Evolutionary conservation across 305 asterid genomes (phyloP).

Genomic region (Solanum hybrid): DNA sequence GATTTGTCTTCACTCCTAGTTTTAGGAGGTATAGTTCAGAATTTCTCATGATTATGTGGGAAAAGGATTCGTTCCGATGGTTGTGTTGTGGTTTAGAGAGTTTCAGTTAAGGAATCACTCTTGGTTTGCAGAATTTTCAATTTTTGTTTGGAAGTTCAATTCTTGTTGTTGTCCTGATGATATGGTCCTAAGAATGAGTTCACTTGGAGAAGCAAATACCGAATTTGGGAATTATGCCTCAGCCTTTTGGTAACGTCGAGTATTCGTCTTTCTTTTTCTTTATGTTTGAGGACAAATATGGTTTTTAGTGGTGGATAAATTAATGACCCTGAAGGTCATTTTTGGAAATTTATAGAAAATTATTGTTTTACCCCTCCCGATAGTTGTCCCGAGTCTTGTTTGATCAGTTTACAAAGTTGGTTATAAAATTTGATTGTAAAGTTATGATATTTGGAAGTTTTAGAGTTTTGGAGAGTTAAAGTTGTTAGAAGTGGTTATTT

Average conservation of each 20-base stretch:
- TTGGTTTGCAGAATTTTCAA: not conserved
- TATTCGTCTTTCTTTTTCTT: not conserved
- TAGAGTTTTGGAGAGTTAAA: not conserved
- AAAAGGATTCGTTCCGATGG: not conserved
- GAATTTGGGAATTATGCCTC: not conserved
- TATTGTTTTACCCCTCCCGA: accelerated
- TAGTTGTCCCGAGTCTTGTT: not conserved
- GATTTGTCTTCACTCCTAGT: too few relatives aligned
- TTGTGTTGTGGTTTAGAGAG: not conserved
- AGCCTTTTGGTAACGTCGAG: not conserved
- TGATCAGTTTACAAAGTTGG: not conserved
- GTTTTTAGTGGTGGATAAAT: too few relatives aligned
- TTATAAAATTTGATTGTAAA: too few relatives aligned
- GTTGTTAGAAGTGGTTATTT: not conserved
- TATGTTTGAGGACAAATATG: not conserved
- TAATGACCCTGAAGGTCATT: too few relatives aligned
- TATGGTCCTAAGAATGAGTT: not conserved
- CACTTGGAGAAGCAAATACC: not conserved
- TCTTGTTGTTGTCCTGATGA: not conserved
- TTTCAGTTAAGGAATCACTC: not conserved
- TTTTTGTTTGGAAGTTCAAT: not conserved
- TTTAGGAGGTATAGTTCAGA: too few relatives aligned
- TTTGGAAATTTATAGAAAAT: not conserved
- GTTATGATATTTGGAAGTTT: too few relatives aligned
- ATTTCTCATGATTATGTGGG: too few relatives aligned